Conservation (phyloP, 192 early-diverging fungal genomes). For the Podila minutissima region DNA sequence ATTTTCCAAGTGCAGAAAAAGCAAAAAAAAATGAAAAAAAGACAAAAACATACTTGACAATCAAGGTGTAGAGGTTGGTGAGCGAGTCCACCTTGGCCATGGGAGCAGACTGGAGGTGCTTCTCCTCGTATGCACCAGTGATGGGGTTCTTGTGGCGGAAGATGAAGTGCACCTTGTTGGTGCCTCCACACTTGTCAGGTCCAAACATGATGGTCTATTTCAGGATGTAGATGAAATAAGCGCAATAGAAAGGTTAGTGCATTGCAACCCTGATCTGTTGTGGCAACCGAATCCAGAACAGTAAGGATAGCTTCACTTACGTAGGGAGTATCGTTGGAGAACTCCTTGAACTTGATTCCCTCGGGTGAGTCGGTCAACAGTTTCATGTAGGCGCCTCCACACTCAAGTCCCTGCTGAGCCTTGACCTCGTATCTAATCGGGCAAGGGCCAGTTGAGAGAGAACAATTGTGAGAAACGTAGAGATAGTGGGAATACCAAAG, state of each 20-base stretch:
- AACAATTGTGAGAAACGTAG: not conserved
- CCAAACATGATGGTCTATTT: constrained; percentile 85
- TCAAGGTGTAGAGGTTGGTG: constrained; percentile 85
- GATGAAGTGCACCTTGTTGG: constrained; percentile 95
- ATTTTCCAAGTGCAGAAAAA: not conserved
- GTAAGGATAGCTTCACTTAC: constrained; percentile 26
- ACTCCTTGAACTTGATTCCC: constrained; percentile 70
- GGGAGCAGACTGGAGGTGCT: constrained; percentile 81
- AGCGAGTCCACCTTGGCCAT: constrained; percentile 71
- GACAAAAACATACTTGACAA: constrained; percentile 60
- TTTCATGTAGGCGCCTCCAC: constrained; percentile 95
- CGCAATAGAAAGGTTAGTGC: not conserved
- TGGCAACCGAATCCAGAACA: too few relatives aligned
- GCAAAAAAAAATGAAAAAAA: not conserved
- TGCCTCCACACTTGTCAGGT: constrained; percentile 89
- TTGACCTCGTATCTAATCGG: constrained; percentile 81
- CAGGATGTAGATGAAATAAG: not conserved
- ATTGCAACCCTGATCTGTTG: not conserved
- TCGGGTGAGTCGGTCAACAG: constrained; percentile 74
- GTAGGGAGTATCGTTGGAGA: constrained; percentile 88
- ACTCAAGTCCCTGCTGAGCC: constrained; percentile 84
- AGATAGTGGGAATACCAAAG: not conserved
- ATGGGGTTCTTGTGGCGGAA: constrained; percentile 91
- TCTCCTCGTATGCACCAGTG: constrained; percentile 85
- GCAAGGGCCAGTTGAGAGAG: not conserved